Base-by-base conservation (phyloP, 2,329 filamentous ascomycete species). In the Fusarium camptoceras region DNA sequence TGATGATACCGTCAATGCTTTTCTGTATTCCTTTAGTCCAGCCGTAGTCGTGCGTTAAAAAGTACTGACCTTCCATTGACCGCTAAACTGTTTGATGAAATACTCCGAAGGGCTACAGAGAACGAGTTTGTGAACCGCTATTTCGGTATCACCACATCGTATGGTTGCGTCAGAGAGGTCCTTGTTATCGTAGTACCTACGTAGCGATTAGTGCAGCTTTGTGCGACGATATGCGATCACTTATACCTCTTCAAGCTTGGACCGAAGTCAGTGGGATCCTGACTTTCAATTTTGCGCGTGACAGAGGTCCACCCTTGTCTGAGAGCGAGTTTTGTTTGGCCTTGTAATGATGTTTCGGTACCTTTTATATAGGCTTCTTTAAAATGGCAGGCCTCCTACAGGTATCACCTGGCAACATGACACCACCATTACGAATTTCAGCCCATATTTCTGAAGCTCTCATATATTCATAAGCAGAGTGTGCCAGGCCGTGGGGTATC, bases 221-320 rank as follows among this genome's bases (percentile, higher is more conserved):
- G 1, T 4, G 3, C 5, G 10, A 10, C 15, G 5, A 2, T 12
- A 3, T 4, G 1, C 6, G 7, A 51, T 4, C 0, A 12, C 0
- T 6, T 0, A 42, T 51, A 51, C 46, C 10, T 34, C 20, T 34
- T 27, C 10, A 51, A 7, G 1, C 14, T 20, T 43, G 46, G 7
- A 1, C 14, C 16, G 15, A 57, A 57, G 10, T 12, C 12, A 14
- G 2, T 10, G 18, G 2, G 44, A 27, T 8, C n/a, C n/a, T n/a
- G n/a, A n/a, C n/a, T n/a, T n/a, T n/a, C n/a, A n/a, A n/a, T n/a
- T n/a, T n/a, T n/a, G n/a, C n/a, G n/a, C n/a, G n/a, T n/a, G n/a
- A n/a, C n/a, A n/a, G n/a, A n/a, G n/a, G n/a, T n/a, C n/a, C n/a
- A n/a, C n/a, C n/a, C n/a, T n/a, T n/a, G n/a, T n/a, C n/a, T n/a